Percentiles rank a stretch among this genome's conserved stretches.
These are phyloP conservation scores for Suhomyces canberraensis DNA, from an alignment of 805 yeast species.

Conservation along the genomic window DNA sequence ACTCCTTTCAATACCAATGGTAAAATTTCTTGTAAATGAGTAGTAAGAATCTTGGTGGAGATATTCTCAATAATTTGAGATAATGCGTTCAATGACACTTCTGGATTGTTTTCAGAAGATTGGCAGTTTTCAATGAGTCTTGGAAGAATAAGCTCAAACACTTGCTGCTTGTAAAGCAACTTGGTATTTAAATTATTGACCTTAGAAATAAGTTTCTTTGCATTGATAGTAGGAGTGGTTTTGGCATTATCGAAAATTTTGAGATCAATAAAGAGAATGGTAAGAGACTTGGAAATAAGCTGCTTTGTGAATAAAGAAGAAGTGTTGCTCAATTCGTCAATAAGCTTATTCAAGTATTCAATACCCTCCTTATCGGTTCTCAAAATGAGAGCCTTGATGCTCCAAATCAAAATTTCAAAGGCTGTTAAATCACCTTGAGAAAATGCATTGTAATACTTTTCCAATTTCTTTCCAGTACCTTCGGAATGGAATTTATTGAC, in stretches of 20 bases:
- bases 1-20: conserved; percentile 73
- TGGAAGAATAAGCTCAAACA: conserved; percentile 62
- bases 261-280: conserved; percentile 65
- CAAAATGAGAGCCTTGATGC: conserved; percentile 64
- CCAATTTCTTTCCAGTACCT: background rate
- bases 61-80: conserved; percentile 66
- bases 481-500: conserved; percentile 41
- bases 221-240: conserved; percentile 13
- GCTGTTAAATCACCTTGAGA: conserved; percentile 5
- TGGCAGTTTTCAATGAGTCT: conserved; percentile 36
- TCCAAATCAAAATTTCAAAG: conserved; percentile 66
- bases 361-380: conserved; percentile 45
- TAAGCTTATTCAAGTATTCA: conserved; percentile 17
- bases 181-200: conserved; percentile 58
- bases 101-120: conserved; percentile 12
- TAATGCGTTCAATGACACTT: conserved; percentile 60
- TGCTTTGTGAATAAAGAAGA: conserved; percentile 22
- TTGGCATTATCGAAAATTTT: conserved; percentile 50
- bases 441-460: background rate
- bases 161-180: conserved; percentile 74
- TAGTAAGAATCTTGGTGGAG: conserved; percentile 58
- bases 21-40: conserved; percentile 59
- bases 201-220: conserved; percentile 35
- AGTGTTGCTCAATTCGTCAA: conserved; percentile 25
- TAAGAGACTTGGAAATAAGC: conserved; percentile 51